Conservation (phyloP, 2,329 filamentous ascomycete species). For the Akanthomyces uredinophilus region DNA sequence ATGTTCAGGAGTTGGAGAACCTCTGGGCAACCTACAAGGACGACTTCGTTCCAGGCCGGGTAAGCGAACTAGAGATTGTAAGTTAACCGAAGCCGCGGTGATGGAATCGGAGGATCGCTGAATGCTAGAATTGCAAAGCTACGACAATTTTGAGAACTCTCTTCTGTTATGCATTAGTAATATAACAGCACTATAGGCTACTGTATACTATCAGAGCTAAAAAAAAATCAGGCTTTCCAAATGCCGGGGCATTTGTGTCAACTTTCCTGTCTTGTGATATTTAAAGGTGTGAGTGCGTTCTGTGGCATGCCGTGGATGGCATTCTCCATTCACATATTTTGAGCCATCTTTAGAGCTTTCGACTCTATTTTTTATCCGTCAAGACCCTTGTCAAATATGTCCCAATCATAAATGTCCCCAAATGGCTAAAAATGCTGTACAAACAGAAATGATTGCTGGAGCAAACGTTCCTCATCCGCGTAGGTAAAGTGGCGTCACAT, state of each 20-base stretch:
- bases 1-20: constrained; percentile 67
- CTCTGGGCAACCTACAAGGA: constrained; percentile 78
- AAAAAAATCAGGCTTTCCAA: not conserved
- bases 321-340: too few relatives aligned
- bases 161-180: not conserved
- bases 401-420: too few relatives aligned
- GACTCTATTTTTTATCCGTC: too few relatives aligned
- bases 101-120: too few relatives aligned
- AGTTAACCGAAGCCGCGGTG: not conserved
- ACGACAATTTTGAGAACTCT: not conserved
- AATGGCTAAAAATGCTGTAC: too few relatives aligned
- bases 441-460: too few relatives aligned
- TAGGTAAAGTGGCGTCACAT: not conserved
- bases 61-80: constrained; percentile 59
- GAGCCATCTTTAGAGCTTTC: too few relatives aligned
- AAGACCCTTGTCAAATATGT: too few relatives aligned
- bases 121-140: too few relatives aligned
- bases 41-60: constrained; percentile 59
- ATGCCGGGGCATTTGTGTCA: not conserved
- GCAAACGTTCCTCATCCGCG: too few relatives aligned
- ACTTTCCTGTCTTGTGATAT: not conserved
- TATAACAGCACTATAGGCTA: not conserved
- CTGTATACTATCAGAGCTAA: not conserved
- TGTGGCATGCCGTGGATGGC: too few relatives aligned
- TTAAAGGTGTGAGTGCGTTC: too few relatives aligned